These are phyloP conservation scores for Scheffersomyces illinoinensis DNA, from an alignment of 1,139 yeast genomes.

Conservation along the genomic window DNA sequence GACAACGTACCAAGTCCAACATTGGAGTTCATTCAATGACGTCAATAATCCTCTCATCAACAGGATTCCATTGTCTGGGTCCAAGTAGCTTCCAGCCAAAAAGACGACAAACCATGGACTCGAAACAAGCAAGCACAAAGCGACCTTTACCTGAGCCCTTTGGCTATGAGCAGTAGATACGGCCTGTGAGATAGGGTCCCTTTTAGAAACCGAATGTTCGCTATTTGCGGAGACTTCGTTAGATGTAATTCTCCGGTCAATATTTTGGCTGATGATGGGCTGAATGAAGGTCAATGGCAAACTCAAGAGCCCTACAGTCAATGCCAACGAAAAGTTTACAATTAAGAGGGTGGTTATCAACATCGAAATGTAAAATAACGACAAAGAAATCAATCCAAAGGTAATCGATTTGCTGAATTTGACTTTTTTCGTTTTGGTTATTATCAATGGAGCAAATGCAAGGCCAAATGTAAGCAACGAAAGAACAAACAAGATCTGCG, in stretches of 20 bases:
- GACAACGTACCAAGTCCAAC: slow-evolving; percentile 86
- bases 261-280: slow-evolving; percentile 28
- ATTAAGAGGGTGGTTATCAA: slow-evolving; percentile 74
- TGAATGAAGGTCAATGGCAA: slow-evolving; percentile 71
- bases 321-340: slow-evolving; percentile 81
- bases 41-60: slow-evolving; percentile 53
- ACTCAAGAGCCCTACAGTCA: slow-evolving; percentile 64
- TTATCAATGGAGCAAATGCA: slow-evolving; percentile 19
- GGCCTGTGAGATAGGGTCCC: slow-evolving; percentile 12
- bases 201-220: slow-evolving; percentile 1
- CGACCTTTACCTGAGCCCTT: slow-evolving; percentile 26
- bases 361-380: slow-evolving; percentile 65
- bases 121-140: slow-evolving; percentile 42
- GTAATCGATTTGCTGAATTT: slow-evolving; percentile 22
- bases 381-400: slow-evolving; percentile 35
- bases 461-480: slow-evolving; percentile 18
- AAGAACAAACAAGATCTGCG: slow-evolving; percentile 18
- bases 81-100: slow-evolving; percentile 31
- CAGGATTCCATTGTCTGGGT: slow-evolving; percentile 26
- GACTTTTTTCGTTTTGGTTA: slow-evolving; percentile 11
- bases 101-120: slow-evolving; percentile 55
- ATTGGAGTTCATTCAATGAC: slow-evolving; percentile 70
- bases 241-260: background rate
- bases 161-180: slow-evolving; percentile 11
- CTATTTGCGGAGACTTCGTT: background rate